Base-by-base conservation (phyloP, 2,329 filamentous ascomycete species). In the Chrysoporthe austroafricana region DNA sequence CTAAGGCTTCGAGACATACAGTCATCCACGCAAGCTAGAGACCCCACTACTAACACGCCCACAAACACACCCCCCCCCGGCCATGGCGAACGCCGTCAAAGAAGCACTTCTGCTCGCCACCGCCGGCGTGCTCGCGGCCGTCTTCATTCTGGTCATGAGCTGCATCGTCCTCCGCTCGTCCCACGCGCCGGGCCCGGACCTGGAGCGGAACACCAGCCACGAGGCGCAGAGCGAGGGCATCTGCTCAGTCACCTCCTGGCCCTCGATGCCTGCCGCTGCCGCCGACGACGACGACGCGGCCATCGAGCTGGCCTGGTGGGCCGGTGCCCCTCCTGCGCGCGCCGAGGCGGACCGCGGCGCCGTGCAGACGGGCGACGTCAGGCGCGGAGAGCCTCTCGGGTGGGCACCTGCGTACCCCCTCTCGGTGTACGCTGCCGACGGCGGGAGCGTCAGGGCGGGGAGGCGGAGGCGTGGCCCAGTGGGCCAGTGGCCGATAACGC, bases 221-320 rank as follows among this genome's bases (percentile, higher is more conserved):
- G 32, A 44, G n/a, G 21, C 57, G 8, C 57, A 60, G 57, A 60
- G 57, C 57, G n/a, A n/a, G 21, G 57, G 57, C 57, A n/a, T 60
- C 36, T 3, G 57, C 39, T 60, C 57, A 3, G 21, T 60, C 0
- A 2, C 32, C n/a, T 44, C 57, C 13, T 6, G 36, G 9, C 5
- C 39, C 11, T 39, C 57, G 34, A 60, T 39, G 36, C 18, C 57
- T 2, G 57, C 34, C 18, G 42, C 7, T 4, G 34, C 11, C 21
- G 57, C 21, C 57, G 36, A 59, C 18, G 26, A 39, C 32, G 11
- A 58, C 57, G 57, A 42, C 42, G 26, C 21, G 50, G 21, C 50
- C 26, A 7, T 32, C 26, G 50, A 54, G 50, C 32, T 54, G 50
- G 32, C 21, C 1, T 21, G 32, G 21, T 54, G 50, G 46, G 4